Base-by-base conservation (phyloP, 257 asterid species). In the Ligustrum vulgare region DNA sequence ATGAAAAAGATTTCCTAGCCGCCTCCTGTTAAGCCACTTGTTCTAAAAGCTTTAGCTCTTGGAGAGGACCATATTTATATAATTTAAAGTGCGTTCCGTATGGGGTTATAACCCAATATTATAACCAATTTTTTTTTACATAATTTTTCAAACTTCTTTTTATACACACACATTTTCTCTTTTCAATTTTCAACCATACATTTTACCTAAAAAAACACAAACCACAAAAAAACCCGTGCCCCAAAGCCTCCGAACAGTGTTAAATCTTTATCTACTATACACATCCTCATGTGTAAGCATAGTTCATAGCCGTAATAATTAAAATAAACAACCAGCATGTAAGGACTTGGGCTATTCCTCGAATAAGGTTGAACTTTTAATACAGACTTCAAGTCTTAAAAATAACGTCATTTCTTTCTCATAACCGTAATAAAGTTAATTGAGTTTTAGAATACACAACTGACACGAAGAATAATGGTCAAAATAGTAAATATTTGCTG, bases 401-500 rank as follows among this genome's bases (percentile, higher is more conserved):
- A 32, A 28, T 3, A 56, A 45, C 12, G 15, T 56, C 64, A 25
- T 49, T 73, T 69, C 41, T 66, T 67, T 20, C 64, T 49, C 33
- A n/a, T 43, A 34, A 25, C 31, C 18, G 62, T 41, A 73, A 23
- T 51, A n/a, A 32, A 66, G 51, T 15, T 13, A 58, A 43, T 45
- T 68, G 20, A 36, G 32, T 16, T 12, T 18, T 5, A n/a, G 67
- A 35, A 28, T 34, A 71, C 58, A 34, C 49, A n/a, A 67, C 15
- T 23, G 6, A 15, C 39, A 10, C 8, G 20, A 35, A 31, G 37
- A 22, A 47, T 13, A 65, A 64, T 74, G 62, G 15, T 64, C 43
- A 36, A 16, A 68, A n/a, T 32, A 65, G 51, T 67, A 15, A 70
- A 54, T 58, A 16, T 77, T 77, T 20, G 54, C 39, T 15, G 64